Evolutionary conservation across 176 grass and related monocot species (phyloP).

Genomic region (Aegilops bicornis): DNA sequence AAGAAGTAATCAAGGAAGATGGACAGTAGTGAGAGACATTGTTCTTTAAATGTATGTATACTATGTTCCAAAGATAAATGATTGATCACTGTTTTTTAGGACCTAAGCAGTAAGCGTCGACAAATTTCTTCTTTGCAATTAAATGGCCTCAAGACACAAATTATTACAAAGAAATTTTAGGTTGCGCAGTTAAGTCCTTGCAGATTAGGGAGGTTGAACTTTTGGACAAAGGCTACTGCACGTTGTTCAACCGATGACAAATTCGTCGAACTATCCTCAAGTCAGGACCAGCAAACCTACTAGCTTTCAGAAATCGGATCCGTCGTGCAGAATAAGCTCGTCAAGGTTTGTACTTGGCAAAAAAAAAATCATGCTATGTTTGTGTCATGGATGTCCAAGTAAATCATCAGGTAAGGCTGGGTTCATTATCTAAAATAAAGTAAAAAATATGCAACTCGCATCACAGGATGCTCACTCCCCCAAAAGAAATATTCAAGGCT

Average conservation of each 20-base stretch:
- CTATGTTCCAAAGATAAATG: not conserved
- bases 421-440: not conserved
- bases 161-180: not conserved
- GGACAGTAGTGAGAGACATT: not conserved
- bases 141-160: not conserved
- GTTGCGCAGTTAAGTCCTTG: not conserved
- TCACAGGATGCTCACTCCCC: not conserved
- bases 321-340: not conserved
- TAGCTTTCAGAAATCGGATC: not conserved
- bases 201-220: not conserved
- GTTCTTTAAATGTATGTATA: not conserved
- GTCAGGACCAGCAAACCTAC: not conserved
- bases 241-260: not conserved
- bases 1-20: too few relatives aligned
- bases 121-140: not conserved
- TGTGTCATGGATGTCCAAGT: not conserved
- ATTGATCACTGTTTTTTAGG: not conserved
- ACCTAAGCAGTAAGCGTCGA: not conserved
- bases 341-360: not conserved
- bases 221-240: not conserved
- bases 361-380: not conserved
- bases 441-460: not conserved
- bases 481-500: not conserved
- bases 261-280: not conserved
- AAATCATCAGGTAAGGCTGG: not conserved